phyloP scores from a whole-genome alignment of 2,329 filamentous ascomycete species.

The Domatiomyces globalis region DNA sequence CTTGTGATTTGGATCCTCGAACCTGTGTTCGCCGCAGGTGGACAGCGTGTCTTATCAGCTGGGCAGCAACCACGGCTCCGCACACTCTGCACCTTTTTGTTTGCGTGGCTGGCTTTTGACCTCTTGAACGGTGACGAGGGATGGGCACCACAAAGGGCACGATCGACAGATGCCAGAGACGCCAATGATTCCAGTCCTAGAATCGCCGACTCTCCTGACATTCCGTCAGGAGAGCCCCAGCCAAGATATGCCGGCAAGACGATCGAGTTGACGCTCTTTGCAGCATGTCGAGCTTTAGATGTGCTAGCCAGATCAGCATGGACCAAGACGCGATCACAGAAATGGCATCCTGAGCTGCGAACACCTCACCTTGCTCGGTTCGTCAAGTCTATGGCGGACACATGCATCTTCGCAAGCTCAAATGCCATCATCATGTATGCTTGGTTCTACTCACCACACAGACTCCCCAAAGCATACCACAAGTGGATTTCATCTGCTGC shows the following conservation, averaged over 20 bases:
- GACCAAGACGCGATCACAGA: constrained; percentile 31
- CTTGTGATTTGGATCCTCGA: constrained; percentile 19
- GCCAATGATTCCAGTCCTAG: constrained; percentile 3
- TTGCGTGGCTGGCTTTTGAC: constrained; percentile 36
- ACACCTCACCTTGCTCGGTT: constrained; percentile 27
- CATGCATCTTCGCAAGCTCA: constrained; percentile 56
- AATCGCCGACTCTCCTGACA: constrained; percentile 9
- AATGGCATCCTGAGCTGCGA: constrained; percentile 13
- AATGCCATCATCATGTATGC: constrained; percentile 73
- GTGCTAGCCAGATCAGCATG: constrained; percentile 54
- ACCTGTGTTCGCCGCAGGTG: constrained; percentile 15
- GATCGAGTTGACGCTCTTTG: constrained; percentile 70
- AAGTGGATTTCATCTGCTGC: constrained; percentile 72
- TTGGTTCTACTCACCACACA: constrained; percentile 64
- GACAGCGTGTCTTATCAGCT: constrained; percentile 1
- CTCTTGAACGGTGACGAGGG: constrained; percentile 30
- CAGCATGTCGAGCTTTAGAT: constrained; percentile 57
- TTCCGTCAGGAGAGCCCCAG: constrained; percentile 11
- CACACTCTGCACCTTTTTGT: constrained; percentile 34
- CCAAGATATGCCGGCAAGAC: constrained; percentile 51
- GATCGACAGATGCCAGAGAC: constrained; percentile 6
- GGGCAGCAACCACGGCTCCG: constrained; percentile 10
- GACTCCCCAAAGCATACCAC: constrained; percentile 59
- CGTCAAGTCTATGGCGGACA: constrained; percentile 41
- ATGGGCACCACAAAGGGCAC: constrained; percentile 13